Percentiles rank a stretch among this genome's conserved stretches.
Conservation (phyloP, 768 basidiomycete genomes). For the Leccinum ochraceum region DNA sequence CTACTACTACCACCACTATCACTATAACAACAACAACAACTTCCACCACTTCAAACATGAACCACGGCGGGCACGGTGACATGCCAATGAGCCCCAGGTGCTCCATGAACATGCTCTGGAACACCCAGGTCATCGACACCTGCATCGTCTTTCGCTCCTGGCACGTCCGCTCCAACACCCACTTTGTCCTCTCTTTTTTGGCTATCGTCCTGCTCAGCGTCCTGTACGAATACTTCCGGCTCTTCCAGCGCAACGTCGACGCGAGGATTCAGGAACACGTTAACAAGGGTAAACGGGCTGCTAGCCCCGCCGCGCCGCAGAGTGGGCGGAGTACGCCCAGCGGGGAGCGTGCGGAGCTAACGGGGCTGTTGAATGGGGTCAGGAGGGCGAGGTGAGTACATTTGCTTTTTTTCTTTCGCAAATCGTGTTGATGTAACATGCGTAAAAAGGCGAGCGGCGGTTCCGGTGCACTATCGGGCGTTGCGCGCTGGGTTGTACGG, state of each 20-base stretch:
- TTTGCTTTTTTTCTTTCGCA: too few species aligned
- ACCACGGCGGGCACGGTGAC: conserved; percentile 52
- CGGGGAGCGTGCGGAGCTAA: conserved; percentile 47
- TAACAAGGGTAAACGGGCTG: conserved; percentile 49
- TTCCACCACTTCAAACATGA: conserved; percentile 20
- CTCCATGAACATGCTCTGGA: conserved; percentile 86
- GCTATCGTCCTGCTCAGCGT: conserved; percentile 67
- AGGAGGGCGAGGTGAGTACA: conserved; percentile 38
- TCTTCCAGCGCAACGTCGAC: conserved; percentile 61
- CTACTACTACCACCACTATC: not conserved
- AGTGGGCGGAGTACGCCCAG: conserved; percentile 43
- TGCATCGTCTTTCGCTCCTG: conserved; percentile 80
- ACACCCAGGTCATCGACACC: conserved; percentile 75
- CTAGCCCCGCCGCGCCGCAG: conserved; percentile 21
- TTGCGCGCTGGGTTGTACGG: conserved; percentile 73
- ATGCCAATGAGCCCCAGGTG: conserved; percentile 47
- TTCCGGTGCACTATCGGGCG: conserved; percentile 40
- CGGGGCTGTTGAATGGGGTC: conserved; percentile 52
- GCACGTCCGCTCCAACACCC: conserved; percentile 61
- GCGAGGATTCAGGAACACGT: conserved; percentile 52
- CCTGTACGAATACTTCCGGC: conserved; percentile 80
- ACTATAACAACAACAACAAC: not conserved
- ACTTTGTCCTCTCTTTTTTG: conserved; percentile 66
- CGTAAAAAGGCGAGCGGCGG: not conserved
- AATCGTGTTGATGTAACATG: not conserved